Percentiles rank a stretch among this genome's conserved stretches.
Evolutionary conservation across 208 protist genomes (phyloP).

Genomic region (Acanthamoeba triangularis): DNA sequence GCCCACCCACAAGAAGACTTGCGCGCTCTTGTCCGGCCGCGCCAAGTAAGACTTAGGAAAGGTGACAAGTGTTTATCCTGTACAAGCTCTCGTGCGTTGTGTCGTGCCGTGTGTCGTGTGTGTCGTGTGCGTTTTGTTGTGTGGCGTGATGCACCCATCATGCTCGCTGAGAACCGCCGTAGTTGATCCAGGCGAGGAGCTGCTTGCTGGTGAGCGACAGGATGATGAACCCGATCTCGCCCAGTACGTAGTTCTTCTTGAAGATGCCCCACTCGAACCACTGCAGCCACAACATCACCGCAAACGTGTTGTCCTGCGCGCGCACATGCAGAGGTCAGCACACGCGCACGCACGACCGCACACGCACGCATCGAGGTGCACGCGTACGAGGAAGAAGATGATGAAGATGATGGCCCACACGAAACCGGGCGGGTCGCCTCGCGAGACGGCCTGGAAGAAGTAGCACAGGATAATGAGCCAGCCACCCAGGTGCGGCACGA

Average conservation of each 20-base stretch:
- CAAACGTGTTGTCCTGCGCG: neutral
- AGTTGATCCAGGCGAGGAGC: constrained; percentile 4
- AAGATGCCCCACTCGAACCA: neutral
- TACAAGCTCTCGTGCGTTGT: too few relatives aligned
- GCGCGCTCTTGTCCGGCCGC: neutral
- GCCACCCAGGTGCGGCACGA: neutral
- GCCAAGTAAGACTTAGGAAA: neutral
- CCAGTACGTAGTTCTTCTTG: neutral
- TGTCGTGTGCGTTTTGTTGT: too few relatives aligned
- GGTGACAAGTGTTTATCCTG: too few relatives aligned
- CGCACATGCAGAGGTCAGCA: too few relatives aligned
- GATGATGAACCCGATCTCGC: neutral
- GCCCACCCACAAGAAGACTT: constrained; percentile 44
- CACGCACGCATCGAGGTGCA: neutral
- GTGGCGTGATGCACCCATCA: too few relatives aligned
- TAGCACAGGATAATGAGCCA: neutral
- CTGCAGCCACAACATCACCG: neutral
- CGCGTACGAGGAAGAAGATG: neutral
- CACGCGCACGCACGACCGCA: neutral
- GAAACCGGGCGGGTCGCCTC: neutral
- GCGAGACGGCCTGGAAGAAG: neutral
- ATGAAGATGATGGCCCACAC: constrained; percentile 13
- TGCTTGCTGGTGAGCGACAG: neutral
- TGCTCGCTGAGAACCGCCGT: neutral
- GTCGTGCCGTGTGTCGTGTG: too few relatives aligned